phyloP scores from a whole-genome alignment of 345 rosid genomes.

The Euphorbia pulcherrima region DNA sequence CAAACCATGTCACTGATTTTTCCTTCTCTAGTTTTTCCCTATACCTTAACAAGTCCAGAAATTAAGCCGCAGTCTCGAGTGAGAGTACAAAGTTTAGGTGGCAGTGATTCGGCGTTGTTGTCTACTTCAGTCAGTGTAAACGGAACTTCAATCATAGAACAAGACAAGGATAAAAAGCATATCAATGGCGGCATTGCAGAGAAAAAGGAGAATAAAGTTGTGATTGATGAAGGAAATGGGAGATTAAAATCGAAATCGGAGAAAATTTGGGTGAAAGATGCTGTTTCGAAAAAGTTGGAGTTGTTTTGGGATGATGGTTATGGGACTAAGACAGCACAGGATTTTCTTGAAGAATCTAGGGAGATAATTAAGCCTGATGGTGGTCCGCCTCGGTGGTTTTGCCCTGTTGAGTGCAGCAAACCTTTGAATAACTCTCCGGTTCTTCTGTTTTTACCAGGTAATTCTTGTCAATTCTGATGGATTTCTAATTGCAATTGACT shows the following conservation, averaged over 20 bases:
- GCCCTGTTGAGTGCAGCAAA: constrained; percentile 71
- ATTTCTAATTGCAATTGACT: too few relatives aligned
- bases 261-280: constrained; percentile 32
- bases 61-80: constrained; percentile 34
- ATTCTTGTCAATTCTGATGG: not conserved
- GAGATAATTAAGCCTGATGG: constrained; percentile 62
- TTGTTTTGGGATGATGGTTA: constrained; percentile 89
- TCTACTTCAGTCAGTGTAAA: constrained; percentile 32
- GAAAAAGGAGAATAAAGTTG: constrained; percentile 9
- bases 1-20: constrained; percentile 34
- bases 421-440: constrained; percentile 62
- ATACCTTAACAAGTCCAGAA: constrained; percentile 16
- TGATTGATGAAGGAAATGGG: constrained; percentile 34
- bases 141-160: constrained; percentile 34
- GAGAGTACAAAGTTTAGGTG: constrained; percentile 40
- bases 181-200: not conserved
- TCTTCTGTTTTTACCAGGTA: constrained; percentile 81
- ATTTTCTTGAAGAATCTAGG: constrained; percentile 54
- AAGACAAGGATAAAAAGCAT: constrained; percentile 19
- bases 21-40: constrained; percentile 27
- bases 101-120: constrained; percentile 34
- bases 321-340: constrained; percentile 53
- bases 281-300: constrained; percentile 38
- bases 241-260: constrained; percentile 23
- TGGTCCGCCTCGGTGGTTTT: constrained; percentile 90